Conservation (phyloP, 345 rosid genomes). For the Linum lewisii region DNA sequence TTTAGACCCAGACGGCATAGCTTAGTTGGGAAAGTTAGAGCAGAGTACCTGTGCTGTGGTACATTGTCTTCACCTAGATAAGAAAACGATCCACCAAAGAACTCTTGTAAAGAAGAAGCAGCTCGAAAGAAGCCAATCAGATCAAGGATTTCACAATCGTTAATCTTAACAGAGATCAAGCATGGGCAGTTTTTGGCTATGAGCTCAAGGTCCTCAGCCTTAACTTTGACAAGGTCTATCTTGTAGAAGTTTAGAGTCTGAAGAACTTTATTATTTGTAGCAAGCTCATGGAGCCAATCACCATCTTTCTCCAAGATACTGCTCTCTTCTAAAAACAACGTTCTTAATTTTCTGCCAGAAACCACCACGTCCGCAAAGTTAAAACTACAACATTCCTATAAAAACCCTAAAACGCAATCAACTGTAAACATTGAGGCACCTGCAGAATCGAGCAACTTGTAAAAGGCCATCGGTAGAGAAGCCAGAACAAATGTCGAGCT, state of each 20-base stretch:
- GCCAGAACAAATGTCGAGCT: slow-evolving; percentile 86
- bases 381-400: too few species aligned
- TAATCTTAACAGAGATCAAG: slow-evolving; percentile 63
- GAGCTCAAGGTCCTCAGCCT: slow-evolving; percentile 54
- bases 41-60: slow-evolving; percentile 39
- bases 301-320: slow-evolving; percentile 57
- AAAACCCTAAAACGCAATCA: too few species aligned
- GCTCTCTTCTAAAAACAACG: slow-evolving; percentile 83
- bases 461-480: slow-evolving; percentile 78
- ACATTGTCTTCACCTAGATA: slow-evolving; percentile 19
- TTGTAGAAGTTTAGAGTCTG: slow-evolving; percentile 76
- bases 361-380: too few species aligned
- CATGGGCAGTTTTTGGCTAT: slow-evolving; percentile 65
- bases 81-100: slow-evolving; percentile 69
- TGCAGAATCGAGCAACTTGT: slow-evolving; percentile 59
- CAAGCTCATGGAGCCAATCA: slow-evolving; percentile 85
- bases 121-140: slow-evolving; percentile 60
- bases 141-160: slow-evolving; percentile 62
- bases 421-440: too few species aligned
- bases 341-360: slow-evolving; percentile 51
- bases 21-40: slow-evolving; percentile 44
- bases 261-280: slow-evolving; percentile 54
- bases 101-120: slow-evolving; percentile 69
- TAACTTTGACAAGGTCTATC: slow-evolving; percentile 51
- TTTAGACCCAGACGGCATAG: slow-evolving; percentile 64